Base-by-base conservation (phyloP, 306 rosid genomes). In the Acmispon strigosus region DNA sequence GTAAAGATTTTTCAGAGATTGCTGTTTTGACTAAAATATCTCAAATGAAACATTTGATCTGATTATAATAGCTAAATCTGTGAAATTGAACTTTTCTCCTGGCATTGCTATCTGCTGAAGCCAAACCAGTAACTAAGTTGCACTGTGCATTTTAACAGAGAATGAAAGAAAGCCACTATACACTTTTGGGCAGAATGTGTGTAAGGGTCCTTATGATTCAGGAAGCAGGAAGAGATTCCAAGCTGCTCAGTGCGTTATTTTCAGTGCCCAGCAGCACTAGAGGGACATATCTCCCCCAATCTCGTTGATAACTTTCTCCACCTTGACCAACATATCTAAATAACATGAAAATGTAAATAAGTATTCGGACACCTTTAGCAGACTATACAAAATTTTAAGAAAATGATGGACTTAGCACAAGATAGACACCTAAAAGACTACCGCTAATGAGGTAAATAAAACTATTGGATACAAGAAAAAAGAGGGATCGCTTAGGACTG, bases 251-350 rank as follows among this genome's bases (percentile, higher is more conserved):
- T 66, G 66, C 53, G 65, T 70, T 65, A 42, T 63, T 48, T 54
- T 59, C 83, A 81, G 43, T 55, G 61, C 66, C 70, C 50, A 7
- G 61, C 22, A 60, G 48, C 69, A 63, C 80, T 81, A 88, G 74
- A 86, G 71, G 34, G 76, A 43, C 86, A 83, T 68, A 75, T 75
- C 92, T 58, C 83, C 90, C 24, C 89, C 96, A 10, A 93, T 72
- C 74, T 90, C 96, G 62, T 51, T 8, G 55, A 93, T 82, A 42
- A 90, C 85, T 88, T 73, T 87, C 88, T 93, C 97, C 81, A 93
- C 98, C 76, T 79, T 86, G 12, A 69, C 63, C 86, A 93, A 80
- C 88, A 93, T 90, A 85, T 90, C 98, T 93, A 83, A 83, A 58
- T 3, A 39, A 66, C 20, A 59, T 39, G 12, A 80, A 66, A 74